Conservation (phyloP, 345 rosid genomes). For the Bretschneidera sinensis region DNA sequence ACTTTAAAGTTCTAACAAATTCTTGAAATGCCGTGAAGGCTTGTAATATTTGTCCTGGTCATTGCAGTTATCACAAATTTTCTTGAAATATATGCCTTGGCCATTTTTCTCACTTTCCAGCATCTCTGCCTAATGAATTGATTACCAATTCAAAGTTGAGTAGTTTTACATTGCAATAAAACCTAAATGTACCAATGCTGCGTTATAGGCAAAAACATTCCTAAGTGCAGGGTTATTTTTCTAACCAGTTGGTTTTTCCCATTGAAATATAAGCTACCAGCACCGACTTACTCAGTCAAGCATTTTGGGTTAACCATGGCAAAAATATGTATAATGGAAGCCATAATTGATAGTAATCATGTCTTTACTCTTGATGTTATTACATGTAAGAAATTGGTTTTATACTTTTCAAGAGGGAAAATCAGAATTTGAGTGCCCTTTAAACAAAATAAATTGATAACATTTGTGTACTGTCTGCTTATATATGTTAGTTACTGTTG, state of each 20-base stretch:
- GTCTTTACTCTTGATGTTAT: too few species aligned
- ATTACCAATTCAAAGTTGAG: too few species aligned
- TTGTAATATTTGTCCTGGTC: too few species aligned
- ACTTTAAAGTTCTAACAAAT: not conserved
- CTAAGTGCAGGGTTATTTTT: not conserved
- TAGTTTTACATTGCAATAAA: too few species aligned
- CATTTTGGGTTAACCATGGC: not conserved
- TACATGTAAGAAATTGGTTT: too few species aligned
- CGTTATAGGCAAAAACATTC: too few species aligned
- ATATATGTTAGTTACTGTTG: too few species aligned
- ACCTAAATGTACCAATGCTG: too few species aligned
- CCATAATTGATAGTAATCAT: too few species aligned
- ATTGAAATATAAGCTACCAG: not conserved
- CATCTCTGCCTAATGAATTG: not conserved
- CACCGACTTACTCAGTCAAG: not conserved
- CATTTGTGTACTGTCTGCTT: not conserved
- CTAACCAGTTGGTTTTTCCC: not conserved
- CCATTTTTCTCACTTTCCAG: not conserved
- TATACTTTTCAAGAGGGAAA: too few species aligned
- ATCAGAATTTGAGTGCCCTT: not conserved
- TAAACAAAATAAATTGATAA: not conserved
- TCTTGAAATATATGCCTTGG: not conserved
- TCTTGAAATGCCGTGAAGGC: not conserved
- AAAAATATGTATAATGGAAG: too few species aligned
- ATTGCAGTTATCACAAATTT: too few species aligned